Base-by-base conservation (phyloP, 1,284 basidiomycete species). In the Ceratobasidium sp. region DNA sequence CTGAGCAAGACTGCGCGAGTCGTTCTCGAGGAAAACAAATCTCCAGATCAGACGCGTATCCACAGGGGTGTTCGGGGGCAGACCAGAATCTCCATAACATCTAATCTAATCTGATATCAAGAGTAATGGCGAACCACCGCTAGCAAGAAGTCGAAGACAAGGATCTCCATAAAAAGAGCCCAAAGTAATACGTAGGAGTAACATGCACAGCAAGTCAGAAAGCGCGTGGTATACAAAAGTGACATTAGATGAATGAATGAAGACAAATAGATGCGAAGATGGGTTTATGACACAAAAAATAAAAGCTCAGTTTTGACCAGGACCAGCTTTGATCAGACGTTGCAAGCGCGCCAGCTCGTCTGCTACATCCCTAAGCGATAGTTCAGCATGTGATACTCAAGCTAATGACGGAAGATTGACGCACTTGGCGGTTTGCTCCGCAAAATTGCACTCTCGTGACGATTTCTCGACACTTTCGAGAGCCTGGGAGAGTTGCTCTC, bases 291-390 rank as follows among this genome's bases (percentile, higher is more conserved):
- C n/a, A n/a, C n/a, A n/a, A n/a, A n/a, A n/a, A n/a, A n/a, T n/a
- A n/a, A n/a, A n/a, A n/a, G n/a, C 55, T 38, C 41, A n/a, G 21
- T 28, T 28, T 23, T 18, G n/a, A 35, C 46, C 47, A 30, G 63
- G 81, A 81, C 76, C 87, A 89, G 87, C 49, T 23, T 67, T 49
- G 23, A 93, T 92, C 49, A 93, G 84, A 73, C 91, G 84, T 77
- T 89, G 84, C 76, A 93, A 80, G 72, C 90, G 84, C 49, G 87
- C 85, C 30, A 92, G 84, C 77, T 91, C 90, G 52, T 83, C 82
- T 2, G 88, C 82, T 28, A 91, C 79, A 52, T 83, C 81, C 77
- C 90, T 91, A 74, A 38, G 67, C 61, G 58, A 73, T 71, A 61
- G 72, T 38, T 41, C 35, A 43, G 63, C 35, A 55, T 11, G 75